A percentile compares a stretch with the other conserved stretches of the same genome.
These are phyloP conservation scores for Epicoccum sorghinum DNA, from an alignment of 2,329 filamentous ascomycete genomes.

Conservation along the genomic window DNA sequence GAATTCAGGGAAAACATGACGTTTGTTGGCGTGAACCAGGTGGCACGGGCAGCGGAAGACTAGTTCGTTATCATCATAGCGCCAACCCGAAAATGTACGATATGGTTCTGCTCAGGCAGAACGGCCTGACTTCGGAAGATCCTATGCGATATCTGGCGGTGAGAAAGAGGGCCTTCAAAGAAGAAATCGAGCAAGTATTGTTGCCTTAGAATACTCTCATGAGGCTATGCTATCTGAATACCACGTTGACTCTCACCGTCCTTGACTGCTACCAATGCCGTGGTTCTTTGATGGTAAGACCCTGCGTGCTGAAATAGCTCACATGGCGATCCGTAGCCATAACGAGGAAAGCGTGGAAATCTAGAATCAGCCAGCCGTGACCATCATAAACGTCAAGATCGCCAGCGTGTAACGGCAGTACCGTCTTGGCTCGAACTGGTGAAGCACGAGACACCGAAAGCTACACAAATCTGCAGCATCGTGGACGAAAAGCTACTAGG, in stretches of 20 bases:
- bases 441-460: background rate
- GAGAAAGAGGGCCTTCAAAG: background rate
- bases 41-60: constrained; percentile 8
- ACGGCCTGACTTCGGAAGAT: constrained; percentile 11
- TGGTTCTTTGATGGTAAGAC: constrained; percentile 2
- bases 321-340: constrained; percentile 8
- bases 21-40: constrained; percentile 1
- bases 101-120: constrained; percentile 7
- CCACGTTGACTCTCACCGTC: no score
- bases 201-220: background rate
- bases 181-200: background rate
- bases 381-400: constrained; percentile 16
- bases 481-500: background rate
- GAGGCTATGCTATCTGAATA: background rate
- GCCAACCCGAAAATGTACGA: background rate
- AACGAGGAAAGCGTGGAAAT: constrained; percentile 12
- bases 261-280: background rate
- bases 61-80: background rate
- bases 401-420: constrained; percentile 5
- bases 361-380: constrained; percentile 7
- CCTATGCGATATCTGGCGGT: background rate
- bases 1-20: constrained; percentile 2
- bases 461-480: background rate
- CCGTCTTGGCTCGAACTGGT: background rate
- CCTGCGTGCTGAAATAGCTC: constrained; percentile 2